Base-by-base conservation (phyloP, 176 grass and related monocot species). In the Ananas comosus region DNA sequence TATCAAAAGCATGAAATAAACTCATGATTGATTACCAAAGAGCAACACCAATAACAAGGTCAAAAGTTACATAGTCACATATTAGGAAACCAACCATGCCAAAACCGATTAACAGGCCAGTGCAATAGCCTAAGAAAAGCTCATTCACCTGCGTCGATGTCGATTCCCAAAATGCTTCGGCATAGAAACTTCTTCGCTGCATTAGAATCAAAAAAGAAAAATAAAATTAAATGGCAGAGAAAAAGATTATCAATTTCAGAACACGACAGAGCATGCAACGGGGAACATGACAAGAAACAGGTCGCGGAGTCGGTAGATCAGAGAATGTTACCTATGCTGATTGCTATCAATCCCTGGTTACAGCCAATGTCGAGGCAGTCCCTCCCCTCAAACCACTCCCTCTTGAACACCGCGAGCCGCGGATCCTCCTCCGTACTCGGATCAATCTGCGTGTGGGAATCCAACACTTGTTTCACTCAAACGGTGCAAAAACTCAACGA, bases 341-440 rank as follows among this genome's bases (percentile, higher is more conserved):
- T 90, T 3, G 89, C 90, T 64, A 99, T 83, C 57, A 93, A 77
- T 53, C 94, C 94, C 75, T 93, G 89, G 51, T 99, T 99, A 78
- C 89, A 99, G 48, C 94, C 94, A 80, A 99, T 91, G 59, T 99
- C 94, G 1, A 99, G 89, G 25, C 94, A 99, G 78, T 99, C 89
- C 82, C 93, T 99, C 64, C 82, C 85, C 77, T 92, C 78, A 64
- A 99, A 99, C 89, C 94, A 99, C 68, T 86, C 84, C 57, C 74
- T 85, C 78, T 83, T 90, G 69, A 99, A 90, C 53, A 79, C 75
- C 48, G 79, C 71, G 22, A 99, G 72, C 59, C 94, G 82, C 13
- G 94, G 94, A 79, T 99, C 94, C 71, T 99, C 94, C 53, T 82
- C 84, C 68, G 72, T 27, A 72, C 81, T 78, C 7, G 28, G 79